A percentile compares a stretch with the other conserved stretches of the same genome.
phyloP scores from a whole-genome alignment of 2,329 filamentous ascomycete genomes.

The Botrytis paeoniae region DNA sequence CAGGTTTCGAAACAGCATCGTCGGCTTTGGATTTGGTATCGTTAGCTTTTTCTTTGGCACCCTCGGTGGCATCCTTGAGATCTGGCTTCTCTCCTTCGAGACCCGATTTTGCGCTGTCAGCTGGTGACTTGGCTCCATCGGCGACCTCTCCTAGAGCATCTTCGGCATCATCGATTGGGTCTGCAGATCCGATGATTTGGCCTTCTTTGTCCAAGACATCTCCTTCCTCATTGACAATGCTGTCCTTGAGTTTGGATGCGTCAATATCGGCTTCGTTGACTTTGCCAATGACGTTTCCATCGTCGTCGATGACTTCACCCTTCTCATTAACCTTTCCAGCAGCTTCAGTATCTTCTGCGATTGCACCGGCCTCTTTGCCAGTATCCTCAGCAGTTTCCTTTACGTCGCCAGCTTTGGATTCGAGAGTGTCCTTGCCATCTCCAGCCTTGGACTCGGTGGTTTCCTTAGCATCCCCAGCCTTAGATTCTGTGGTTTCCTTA shows the following conservation, averaged over 20 bases:
- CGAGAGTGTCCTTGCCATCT: neutral
- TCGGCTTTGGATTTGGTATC: neutral
- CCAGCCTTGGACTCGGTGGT: neutral
- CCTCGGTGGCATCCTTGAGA: slow-evolving; percentile 22
- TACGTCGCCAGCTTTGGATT: neutral
- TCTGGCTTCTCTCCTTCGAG: slow-evolving; percentile 34
- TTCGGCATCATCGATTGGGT: slow-evolving; percentile 2
- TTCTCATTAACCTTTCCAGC: slow-evolving; percentile 43
- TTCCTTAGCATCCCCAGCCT: neutral
- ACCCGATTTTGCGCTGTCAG: slow-evolving; percentile 17
- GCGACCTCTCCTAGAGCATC: slow-evolving; percentile 14
- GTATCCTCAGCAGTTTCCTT: neutral
- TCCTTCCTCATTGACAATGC: slow-evolving; percentile 42
- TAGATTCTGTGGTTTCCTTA: neutral
- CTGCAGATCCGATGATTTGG: slow-evolving; percentile 43
- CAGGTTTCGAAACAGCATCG: slow-evolving; percentile 38
- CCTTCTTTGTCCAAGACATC: slow-evolving; percentile 55
- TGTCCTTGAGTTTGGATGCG: slow-evolving; percentile 48
- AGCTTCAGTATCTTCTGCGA: slow-evolving; percentile 13
- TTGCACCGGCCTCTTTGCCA: neutral
- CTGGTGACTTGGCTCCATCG: slow-evolving; percentile 22
- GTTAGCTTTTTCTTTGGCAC: neutral
- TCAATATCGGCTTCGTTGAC: slow-evolving; percentile 59
- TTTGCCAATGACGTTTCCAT: slow-evolving; percentile 52
- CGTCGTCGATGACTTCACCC: slow-evolving; percentile 52